Evolutionary conservation across 2,329 filamentous ascomycete genomes (phyloP).

Genomic region (Capronia americana): DNA sequence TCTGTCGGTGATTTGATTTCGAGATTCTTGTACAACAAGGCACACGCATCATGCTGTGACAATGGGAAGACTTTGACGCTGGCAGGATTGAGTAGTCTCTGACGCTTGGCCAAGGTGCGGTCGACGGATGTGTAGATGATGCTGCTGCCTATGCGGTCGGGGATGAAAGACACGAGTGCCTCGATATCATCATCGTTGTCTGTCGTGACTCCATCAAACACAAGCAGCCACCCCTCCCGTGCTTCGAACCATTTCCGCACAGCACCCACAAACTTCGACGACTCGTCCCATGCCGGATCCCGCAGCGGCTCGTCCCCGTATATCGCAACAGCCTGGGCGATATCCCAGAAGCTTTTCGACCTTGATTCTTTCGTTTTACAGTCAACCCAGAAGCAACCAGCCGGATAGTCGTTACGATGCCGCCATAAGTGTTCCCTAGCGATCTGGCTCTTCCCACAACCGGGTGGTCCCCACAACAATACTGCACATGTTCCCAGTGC

Average conservation of each 20-base stretch:
- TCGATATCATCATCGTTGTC: conserved; percentile 60
- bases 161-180: conserved; percentile 65
- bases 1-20: conserved; percentile 61
- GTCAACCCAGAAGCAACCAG: conserved; percentile 73
- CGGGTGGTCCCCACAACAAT: conserved; percentile 68
- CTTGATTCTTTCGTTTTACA: conserved; percentile 66
- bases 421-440: conserved; percentile 71
- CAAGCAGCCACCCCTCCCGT: conserved; percentile 69
- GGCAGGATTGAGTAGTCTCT: conserved; percentile 66
- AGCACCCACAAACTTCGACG: conserved; percentile 59
- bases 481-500: conserved; percentile 67
- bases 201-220: conserved; percentile 71
- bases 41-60: conserved; percentile 63
- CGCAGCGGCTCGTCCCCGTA: conserved; percentile 52
- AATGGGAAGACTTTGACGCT: conserved; percentile 64
- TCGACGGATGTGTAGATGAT: conserved; percentile 74
- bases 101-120: conserved; percentile 60
- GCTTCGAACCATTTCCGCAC: conserved; percentile 68
- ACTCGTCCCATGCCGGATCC: conserved; percentile 38
- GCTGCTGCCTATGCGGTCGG: conserved; percentile 66
- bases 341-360: conserved; percentile 69
- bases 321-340: conserved; percentile 63
- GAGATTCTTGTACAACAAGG: conserved; percentile 67
- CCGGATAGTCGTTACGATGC: conserved; percentile 65
- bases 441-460: conserved; percentile 72